A percentile compares a stretch with the other conserved stretches of the same genome.
Evolutionary conservation across 768 basidiomycete genomes (phyloP).

Genomic region (Boletus sensibilis): DNA sequence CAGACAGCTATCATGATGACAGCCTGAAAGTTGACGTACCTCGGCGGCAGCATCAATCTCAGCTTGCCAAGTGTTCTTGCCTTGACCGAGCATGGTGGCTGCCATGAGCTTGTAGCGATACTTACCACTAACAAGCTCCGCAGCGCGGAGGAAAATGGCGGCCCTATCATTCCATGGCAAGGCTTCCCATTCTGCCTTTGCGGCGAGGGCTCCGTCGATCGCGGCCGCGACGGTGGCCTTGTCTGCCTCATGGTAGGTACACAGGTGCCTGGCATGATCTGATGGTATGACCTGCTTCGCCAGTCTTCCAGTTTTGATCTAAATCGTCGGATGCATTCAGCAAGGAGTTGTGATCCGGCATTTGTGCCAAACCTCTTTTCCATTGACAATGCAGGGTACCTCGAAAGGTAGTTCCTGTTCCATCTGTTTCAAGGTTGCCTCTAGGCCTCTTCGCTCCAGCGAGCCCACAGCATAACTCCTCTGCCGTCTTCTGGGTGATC

Average conservation of each 20-base stretch:
- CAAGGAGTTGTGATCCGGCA: background rate
- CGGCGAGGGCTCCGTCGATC: conserved; percentile 84
- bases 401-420: conserved; percentile 82
- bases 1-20: background rate
- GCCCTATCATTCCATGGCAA: conserved; percentile 97
- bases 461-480: conserved; percentile 77
- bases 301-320: conserved; percentile 81
- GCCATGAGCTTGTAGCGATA: conserved; percentile 94
- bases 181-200: conserved; percentile 87
- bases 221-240: conserved; percentile 70
- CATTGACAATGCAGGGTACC: conserved; percentile 91
- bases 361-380: conserved; percentile 61
- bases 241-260: conserved; percentile 87
- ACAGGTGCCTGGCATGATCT: conserved; percentile 78
- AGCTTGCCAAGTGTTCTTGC: conserved; percentile 99
- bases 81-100: conserved; percentile 97
- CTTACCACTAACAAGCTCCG: conserved; percentile 93
- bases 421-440: conserved; percentile 77
- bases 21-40: conserved; percentile 43
- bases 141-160: conserved; percentile 97
- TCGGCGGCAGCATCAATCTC: conserved; percentile 99
- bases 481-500: conserved; percentile 37
- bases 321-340: conserved; percentile 5
- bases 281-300: conserved; percentile 83
- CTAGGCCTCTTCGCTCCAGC: conserved; percentile 68